Base-by-base conservation (phyloP, 208 protist genomes). In the Borovskyia barvae region DNA sequence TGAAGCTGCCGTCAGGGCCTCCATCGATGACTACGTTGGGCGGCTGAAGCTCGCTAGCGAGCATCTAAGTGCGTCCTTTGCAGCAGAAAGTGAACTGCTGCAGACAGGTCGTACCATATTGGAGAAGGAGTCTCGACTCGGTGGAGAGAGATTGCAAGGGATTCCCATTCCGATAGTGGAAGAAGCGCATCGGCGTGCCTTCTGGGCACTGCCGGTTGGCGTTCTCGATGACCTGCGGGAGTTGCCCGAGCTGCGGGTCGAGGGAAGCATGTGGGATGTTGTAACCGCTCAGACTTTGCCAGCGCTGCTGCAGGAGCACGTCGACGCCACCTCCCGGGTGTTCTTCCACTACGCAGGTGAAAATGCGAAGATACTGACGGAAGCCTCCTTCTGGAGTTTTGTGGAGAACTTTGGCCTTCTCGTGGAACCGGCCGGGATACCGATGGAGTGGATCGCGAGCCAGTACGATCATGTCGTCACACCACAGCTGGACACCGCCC, bases 311-410 rank as follows among this genome's bases (percentile, higher is more conserved):
- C 63, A 67, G 59, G 66, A 81, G 25, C 39, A 80, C 47, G 70
- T 77, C 19, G 47, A 57, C 33, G 63, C 65, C 6, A 71, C 80
- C 25, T 72, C 75, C 3, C 69, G 80, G 4, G 43, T 90, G 50
- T 94, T 92, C 60, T 84, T 82, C 62, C 49, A 65, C 45, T 91
- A 80, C 47, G 87, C 84, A 22, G 82, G 84, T 15, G 72, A 74
- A 17, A 76, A 80, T 55, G 67, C 80, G 3, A 66, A 62, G 35
- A 52, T 63, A 19, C 72, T 94, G 73, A 65, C 72, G 26, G 88
- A 94, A 56, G 76, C 82, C 26, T 65, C 71, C 47, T 92, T 92
- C 70, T 94, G 88, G 88, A 65, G 82, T 20, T 91, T 94, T 47
- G 71, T 82, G 1, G 84, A 90, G 51, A 59, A 40, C 45, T 53